Base-by-base conservation (phyloP, 768 basidiomycete genomes). In the Lentinula guzmanii region DNA sequence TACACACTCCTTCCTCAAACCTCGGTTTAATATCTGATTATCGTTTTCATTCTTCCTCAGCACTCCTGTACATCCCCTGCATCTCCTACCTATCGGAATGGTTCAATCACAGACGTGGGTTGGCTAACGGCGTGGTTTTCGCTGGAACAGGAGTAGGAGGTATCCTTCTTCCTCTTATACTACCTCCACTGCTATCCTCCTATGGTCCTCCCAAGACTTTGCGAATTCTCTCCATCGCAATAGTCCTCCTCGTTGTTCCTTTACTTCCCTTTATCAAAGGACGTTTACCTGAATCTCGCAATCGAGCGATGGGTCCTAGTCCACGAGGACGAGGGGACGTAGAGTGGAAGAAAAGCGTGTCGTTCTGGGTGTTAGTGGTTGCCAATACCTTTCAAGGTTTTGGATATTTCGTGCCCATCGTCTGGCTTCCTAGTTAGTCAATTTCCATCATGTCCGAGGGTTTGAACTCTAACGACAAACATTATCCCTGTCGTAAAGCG, bases 41-140 rank as follows among this genome's bases (percentile, higher is more conserved):
- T 28, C 50, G 7, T 18, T 42, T 24, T 24, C 52, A 31, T 35
- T n/a, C 43, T 4, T 52, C 35, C 16, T 16, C 52, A 61, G 61
- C 64, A 10, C 62, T 74, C 11, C 57, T 69, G 1, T 71, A 73
- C 60, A 62, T 67, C 35, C 72, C 71, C 33, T 68, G 68, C 57
- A 61, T 74, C 21, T 64, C 65, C 4, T 70, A 69, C 61, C 59
- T 73, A 53, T 66, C 70, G 16, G 71, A 74, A 60, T 73, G 74
- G 71, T 74, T 75, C 62, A 68, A 68, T 24, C 52, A 64, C n/a
- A 67, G 68, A 1, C 65, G 71, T 15, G 72, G 71, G 6, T 56
- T 73, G n/a, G 72, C 73, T 7, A 71, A 70, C 42, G 72, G 74
- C 5, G 67, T 71, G 43, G 66, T 72, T 24, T 73, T 69, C 42